These are phyloP conservation scores for Saccharomycopsis sp. DNA, from an alignment of 805 yeast species.

Conservation along the genomic window DNA sequence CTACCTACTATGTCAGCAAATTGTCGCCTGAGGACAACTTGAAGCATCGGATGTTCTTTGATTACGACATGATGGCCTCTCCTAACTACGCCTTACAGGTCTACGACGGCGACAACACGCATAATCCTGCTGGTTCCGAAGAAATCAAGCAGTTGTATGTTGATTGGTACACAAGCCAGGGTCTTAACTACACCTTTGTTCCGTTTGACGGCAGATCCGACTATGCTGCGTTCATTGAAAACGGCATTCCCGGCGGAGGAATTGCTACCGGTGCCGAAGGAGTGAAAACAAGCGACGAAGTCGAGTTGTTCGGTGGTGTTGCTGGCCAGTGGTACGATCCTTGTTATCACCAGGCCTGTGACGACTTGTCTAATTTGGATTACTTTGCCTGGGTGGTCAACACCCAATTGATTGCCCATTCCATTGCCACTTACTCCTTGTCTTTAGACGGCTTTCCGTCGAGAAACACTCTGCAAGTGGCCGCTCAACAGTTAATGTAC, in stretches of 20 bases:
- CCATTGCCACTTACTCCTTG: constrained; percentile 80
- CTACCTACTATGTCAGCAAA: constrained; percentile 65
- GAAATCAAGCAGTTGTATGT: constrained; percentile 61
- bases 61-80: constrained; percentile 97
- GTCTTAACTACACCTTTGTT: constrained; percentile 70
- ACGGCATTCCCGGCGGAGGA: constrained; percentile 93
- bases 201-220: constrained; percentile 96
- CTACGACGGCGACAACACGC: constrained; percentile 64
- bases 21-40: constrained; percentile 66
- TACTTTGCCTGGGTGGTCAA: constrained; percentile 82
- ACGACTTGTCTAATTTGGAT: constrained; percentile 66
- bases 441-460: constrained; percentile 74
- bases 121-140: constrained; percentile 86
- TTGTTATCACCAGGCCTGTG: constrained; percentile 87
- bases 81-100: constrained; percentile 89
- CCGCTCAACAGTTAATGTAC: constrained; percentile 25
- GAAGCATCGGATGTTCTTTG: constrained; percentile 85
- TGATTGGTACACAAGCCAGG: constrained; percentile 60
- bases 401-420: constrained; percentile 84
- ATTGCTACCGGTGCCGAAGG: constrained; percentile 94
- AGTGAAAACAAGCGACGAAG: constrained; percentile 54
- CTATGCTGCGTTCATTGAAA: constrained; percentile 85
- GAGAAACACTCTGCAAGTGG: constrained; percentile 35
- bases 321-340: constrained; percentile 75
- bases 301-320: constrained; percentile 52